phyloP scores from a whole-genome alignment of 768 basidiomycete genomes.

The Tulasnella sp. region DNA sequence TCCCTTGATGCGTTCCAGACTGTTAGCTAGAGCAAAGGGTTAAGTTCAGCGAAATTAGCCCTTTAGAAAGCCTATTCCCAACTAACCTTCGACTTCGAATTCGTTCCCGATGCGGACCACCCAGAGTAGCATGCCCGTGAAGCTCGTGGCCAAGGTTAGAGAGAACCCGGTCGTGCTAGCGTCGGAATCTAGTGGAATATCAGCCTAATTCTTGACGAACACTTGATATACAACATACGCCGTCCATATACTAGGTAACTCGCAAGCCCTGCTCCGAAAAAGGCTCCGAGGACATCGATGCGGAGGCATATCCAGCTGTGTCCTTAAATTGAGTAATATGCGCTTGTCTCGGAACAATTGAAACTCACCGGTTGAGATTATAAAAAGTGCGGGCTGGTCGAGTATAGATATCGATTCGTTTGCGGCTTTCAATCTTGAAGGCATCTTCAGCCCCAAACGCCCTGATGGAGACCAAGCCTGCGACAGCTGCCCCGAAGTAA shows the following conservation, averaged over 20 bases:
- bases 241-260: conserved; percentile 43
- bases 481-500: conserved; percentile 29
- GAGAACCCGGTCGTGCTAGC: conserved; percentile 34
- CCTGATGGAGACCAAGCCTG: conserved; percentile 27
- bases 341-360: too few species aligned
- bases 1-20: conserved; percentile 42
- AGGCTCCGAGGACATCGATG: conserved; percentile 48
- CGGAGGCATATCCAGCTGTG: conserved; percentile 39
- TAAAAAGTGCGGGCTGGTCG: conserved; percentile 40
- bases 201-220: background rate
- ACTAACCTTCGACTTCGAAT: conserved; percentile 36
- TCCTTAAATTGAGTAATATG: too few species aligned
- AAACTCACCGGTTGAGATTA: conserved; percentile 38
- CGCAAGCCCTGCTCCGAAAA: conserved; percentile 48
- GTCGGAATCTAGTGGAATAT: conserved; percentile 27
- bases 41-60: too few species aligned
- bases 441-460: conserved; percentile 30
- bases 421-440: conserved; percentile 27
- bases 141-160: conserved; percentile 40
- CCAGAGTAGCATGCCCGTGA: conserved; percentile 45
- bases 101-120: conserved; percentile 35
- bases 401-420: conserved; percentile 45
- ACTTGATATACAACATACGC: background rate
- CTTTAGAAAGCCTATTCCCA: background rate
- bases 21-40: conserved; percentile 19